Base-by-base conservation (phyloP, 495 filamentous ascomycete genomes). In the Trichoderma virens region DNA sequence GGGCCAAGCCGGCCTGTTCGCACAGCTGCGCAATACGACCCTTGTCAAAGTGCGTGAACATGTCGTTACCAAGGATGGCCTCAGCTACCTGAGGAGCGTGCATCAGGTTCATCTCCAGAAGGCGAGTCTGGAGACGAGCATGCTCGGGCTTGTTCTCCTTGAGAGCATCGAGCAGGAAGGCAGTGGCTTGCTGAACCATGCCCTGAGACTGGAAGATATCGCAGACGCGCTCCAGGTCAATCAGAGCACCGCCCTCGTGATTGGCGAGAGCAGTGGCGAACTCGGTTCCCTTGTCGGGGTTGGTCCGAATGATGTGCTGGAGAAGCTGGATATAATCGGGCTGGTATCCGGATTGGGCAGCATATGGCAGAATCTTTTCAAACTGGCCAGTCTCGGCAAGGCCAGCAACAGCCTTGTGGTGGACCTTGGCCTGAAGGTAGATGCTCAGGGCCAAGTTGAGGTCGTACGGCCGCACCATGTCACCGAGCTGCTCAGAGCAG, bases 51-150 rank as follows among this genome's bases (percentile, higher is more conserved):
- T 98, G 85, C 0, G 90, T 90, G 78, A 99, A 98, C 84, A 99
- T 96, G 67, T 97, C 91, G 69, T 97, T 98, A 56, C 92, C 88
- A 54, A 99, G 85, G 67, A 99, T 98, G 23, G 94, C 94, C 74
- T 98, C 94, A 6, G 94, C 94, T 61, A 99, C 94, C 74, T 98
- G 95, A 13, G 94, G 93, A 0, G 95, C 95, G 70, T 96, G 93
- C 73, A 93, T 75, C 64, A 99, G 80, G 73, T 99, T 99, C 93
- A 99, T 98, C 82, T 99, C 94, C 56, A 99, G 79, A 27, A 99
- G 81, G 63, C 92, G 88, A 39, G 94, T 99, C 75, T 99, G 94
- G 59, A 98, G 81, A 68, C 92, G 86, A 56, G 86, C 93, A 66
- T 99, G 92, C 74, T 98, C 95, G 5, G 93, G 93, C 69, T 88